Evolutionary conservation across 208 protist species (phyloP).

Genomic region (Balamuthia mandrillaris): DNA sequence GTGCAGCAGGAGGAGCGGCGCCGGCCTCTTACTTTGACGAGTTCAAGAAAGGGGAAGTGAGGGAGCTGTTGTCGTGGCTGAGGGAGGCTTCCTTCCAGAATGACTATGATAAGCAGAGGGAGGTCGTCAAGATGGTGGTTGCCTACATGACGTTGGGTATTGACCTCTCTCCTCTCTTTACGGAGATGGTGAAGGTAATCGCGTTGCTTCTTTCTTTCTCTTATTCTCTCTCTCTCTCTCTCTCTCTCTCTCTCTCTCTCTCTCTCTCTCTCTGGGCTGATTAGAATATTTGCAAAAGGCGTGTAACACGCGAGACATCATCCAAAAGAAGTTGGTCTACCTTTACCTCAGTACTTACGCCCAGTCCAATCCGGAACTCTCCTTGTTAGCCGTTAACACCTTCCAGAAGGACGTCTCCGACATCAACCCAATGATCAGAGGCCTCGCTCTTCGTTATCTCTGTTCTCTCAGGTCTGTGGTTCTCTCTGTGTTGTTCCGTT

Average conservation of each 20-base stretch:
- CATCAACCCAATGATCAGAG: constrained; percentile 86
- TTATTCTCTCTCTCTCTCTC: background rate
- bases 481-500: background rate
- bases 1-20: too few species aligned
- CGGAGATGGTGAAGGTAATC: constrained; percentile 83
- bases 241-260: constrained; percentile 2
- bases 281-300: constrained; percentile 34
- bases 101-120: constrained; percentile 55
- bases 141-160: constrained; percentile 93
- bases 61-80: background rate
- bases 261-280: background rate
- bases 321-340: constrained; percentile 96
- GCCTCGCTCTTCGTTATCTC: constrained; percentile 87
- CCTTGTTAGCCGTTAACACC: constrained; percentile 92
- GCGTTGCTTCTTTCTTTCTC: constrained; percentile 1
- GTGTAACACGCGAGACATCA: constrained; percentile 83
- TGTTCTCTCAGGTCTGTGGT: constrained; percentile 76
- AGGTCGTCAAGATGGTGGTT: constrained; percentile 84
- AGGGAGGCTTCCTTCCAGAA: background rate
- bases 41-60: constrained; percentile 8
- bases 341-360: constrained; percentile 90
- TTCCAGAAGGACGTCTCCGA: constrained; percentile 84
- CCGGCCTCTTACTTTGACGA: too few species aligned
- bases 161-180: constrained; percentile 87
- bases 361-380: constrained; percentile 81